Percentiles rank a stretch among this genome's conserved stretches.
Evolutionary conservation across 225 moss, liverwort and hornwort genomes (phyloP).

Genomic region (Neckera pumila): DNA sequence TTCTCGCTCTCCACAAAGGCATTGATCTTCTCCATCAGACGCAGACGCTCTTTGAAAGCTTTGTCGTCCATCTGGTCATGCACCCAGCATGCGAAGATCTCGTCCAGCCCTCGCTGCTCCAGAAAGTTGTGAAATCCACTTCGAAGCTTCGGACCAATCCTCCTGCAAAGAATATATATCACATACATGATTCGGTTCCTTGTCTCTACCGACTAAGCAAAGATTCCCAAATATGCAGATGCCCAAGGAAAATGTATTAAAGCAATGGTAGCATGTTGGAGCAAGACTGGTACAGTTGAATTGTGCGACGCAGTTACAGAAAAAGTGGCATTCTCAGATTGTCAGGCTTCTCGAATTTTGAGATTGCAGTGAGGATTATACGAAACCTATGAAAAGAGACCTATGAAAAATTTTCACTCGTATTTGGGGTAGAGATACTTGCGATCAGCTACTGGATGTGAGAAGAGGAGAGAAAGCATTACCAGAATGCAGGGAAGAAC

Average conservation of each 20-base stretch:
- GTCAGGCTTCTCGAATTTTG: background rate
- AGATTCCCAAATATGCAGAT: background rate
- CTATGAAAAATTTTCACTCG: too few species aligned
- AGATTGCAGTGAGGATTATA: background rate
- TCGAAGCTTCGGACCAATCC: conserved; percentile 10
- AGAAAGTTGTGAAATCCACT: conserved; percentile 17
- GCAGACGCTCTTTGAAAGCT: conserved; percentile 14
- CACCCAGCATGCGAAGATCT: conserved; percentile 32
- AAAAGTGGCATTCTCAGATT: background rate
- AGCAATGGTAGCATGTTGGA: background rate
- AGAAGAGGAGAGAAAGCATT: background rate
- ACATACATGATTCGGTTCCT: background rate
- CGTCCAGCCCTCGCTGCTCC: conserved; percentile 31
- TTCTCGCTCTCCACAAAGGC: conserved; percentile 13
- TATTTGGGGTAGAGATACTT: background rate
- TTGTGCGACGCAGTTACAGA: background rate
- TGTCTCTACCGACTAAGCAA: background rate
- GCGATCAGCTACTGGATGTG: background rate
- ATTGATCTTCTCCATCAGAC: conserved; percentile 25
- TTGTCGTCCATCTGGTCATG: conserved; percentile 42
- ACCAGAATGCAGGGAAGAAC: conserved; percentile 36
- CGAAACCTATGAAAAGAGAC: too few species aligned
- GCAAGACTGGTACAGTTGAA: background rate
- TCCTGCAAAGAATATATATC: background rate
- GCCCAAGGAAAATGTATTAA: background rate